Evolutionary conservation across 768 basidiomycete species (phyloP).

Genomic region (Mycena rebaudengoi): DNA sequence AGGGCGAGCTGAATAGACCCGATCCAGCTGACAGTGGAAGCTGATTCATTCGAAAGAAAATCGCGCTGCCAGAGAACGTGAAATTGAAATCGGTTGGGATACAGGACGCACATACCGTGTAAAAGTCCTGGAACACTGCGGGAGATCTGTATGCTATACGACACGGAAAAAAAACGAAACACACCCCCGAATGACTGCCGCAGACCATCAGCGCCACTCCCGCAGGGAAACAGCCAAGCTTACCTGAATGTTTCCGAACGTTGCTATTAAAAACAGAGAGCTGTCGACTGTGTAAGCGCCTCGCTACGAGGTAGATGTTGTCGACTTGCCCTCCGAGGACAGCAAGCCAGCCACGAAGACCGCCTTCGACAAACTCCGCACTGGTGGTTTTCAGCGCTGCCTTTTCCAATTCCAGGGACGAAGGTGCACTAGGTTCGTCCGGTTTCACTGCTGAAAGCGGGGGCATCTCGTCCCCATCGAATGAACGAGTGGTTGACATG

Average conservation of each 20-base stretch:
- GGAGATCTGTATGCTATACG: background rate
- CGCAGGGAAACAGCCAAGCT: background rate
- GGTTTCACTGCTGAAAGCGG: no score
- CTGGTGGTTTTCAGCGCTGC: no score
- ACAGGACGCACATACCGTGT: background rate
- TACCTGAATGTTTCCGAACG: background rate
- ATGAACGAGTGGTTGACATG: no score
- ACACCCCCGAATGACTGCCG: background rate
- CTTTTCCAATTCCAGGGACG: no score
- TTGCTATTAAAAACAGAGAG: background rate
- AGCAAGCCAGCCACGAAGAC: background rate
- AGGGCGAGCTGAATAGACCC: conserved; percentile 28
- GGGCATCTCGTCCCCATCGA: no score
- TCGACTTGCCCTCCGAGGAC: background rate
- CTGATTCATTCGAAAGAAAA: background rate
- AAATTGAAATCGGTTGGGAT: background rate
- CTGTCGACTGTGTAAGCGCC: background rate
- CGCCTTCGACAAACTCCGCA: background rate
- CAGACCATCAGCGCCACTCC: background rate
- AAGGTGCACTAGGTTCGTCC: no score
- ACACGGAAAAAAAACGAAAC: background rate
- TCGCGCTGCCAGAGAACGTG: background rate
- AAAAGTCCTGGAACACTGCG: background rate
- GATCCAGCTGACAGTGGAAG: conserved; percentile 26
- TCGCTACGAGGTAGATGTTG: background rate